Evolutionary conservation across 192 early-diverging fungal genomes (phyloP).

Genomic region (Mortierella hygrophila): DNA sequence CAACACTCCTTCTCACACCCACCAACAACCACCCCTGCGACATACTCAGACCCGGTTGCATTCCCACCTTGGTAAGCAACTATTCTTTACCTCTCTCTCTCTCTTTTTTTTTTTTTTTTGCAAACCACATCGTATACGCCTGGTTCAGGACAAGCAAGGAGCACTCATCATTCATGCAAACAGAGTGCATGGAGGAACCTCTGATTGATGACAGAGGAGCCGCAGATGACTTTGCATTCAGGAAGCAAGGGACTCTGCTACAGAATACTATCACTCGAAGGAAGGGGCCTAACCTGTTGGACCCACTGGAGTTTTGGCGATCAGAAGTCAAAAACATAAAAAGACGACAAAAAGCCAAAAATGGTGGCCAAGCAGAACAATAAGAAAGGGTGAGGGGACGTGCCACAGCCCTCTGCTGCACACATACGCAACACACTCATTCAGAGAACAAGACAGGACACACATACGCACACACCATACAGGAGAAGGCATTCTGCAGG

Average conservation of each 20-base stretch:
- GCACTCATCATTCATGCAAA: not conserved
- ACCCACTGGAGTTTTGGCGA: conserved; percentile 35
- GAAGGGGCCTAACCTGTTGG: conserved; percentile 5
- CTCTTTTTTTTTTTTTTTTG: too few relatives aligned
- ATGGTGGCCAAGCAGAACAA: conserved; percentile 29
- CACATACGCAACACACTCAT: not conserved
- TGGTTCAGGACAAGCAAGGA: not conserved
- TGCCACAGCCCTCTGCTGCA: conserved; percentile 5
- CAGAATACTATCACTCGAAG: not conserved
- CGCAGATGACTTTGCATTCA: not conserved
- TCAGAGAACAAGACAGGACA: too few relatives aligned
- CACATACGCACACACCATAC: not conserved
- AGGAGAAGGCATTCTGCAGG: not conserved
- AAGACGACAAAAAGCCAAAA: conserved; percentile 2
- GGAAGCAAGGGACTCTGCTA: not conserved
- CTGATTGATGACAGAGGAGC: not conserved
- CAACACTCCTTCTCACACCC: not conserved
- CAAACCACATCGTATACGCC: not conserved
- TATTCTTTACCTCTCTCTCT: not conserved
- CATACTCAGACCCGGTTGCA: not conserved
- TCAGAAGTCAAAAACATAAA: conserved; percentile 16
- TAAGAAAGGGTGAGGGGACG: conserved; percentile 11
- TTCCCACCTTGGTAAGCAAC: not conserved
- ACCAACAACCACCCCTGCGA: not conserved
- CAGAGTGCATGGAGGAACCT: not conserved